phyloP scores from a whole-genome alignment of 2,329 filamentous ascomycete species.

The Claviceps arundinis region DNA sequence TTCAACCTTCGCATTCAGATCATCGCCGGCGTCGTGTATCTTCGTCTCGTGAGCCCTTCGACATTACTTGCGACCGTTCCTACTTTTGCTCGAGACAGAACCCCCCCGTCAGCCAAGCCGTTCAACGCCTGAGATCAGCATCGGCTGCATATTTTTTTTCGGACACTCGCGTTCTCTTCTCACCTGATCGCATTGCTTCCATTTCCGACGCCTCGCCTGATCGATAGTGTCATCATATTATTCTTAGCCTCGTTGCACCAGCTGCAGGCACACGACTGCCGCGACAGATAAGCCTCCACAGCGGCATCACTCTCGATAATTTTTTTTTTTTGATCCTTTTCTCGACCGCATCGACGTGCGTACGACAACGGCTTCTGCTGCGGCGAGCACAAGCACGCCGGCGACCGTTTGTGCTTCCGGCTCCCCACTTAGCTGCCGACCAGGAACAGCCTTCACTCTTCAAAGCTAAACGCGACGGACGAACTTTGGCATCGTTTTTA shows the following conservation, averaged over 20 bases:
- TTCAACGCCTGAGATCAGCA: not conserved
- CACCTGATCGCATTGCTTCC: not conserved
- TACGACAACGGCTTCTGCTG: not conserved
- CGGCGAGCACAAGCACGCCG: not conserved
- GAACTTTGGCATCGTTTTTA: not conserved
- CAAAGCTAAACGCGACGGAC: not conserved
- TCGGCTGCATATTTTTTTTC: not conserved
- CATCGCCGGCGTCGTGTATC: not conserved
- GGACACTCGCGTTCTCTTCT: not conserved
- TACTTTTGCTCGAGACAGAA: not conserved
- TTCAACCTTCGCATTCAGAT: slow-evolving; percentile 1
- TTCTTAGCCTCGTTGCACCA: not conserved
- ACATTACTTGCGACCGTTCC: not conserved
- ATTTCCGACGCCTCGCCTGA: not conserved
- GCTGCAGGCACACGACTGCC: not conserved
- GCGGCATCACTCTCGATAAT: not conserved
- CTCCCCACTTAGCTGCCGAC: not conserved
- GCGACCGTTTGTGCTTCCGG: not conserved
- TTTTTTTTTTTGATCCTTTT: not conserved
- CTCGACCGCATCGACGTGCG: not conserved
- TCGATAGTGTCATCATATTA: not conserved
- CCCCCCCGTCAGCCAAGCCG: not conserved
- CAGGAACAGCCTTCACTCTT: not conserved
- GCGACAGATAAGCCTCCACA: not conserved
- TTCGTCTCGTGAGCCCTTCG: not conserved